Evolutionary conservation across 441 rosid species (phyloP).

Genomic region (Corymbia citriodora): DNA sequence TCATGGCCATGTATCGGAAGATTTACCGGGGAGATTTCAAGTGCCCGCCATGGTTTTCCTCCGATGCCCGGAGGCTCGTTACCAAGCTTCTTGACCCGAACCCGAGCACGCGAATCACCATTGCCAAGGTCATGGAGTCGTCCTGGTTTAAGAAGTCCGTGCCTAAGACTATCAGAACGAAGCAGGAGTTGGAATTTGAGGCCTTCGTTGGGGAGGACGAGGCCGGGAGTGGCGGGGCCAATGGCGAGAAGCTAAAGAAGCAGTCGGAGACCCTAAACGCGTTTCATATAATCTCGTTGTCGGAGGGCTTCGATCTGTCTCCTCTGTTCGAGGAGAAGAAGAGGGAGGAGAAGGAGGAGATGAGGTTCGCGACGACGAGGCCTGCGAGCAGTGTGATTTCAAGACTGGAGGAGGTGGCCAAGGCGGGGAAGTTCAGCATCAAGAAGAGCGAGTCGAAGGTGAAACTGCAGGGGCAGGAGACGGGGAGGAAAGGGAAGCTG

Average conservation of each 20-base stretch:
- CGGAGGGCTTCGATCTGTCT: slow-evolving; percentile 6
- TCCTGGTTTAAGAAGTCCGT: slow-evolving; percentile 3
- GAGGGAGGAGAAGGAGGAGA: slow-evolving; percentile 8
- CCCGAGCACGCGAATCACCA: neutral
- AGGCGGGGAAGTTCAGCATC: slow-evolving; percentile 4
- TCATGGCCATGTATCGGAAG: slow-evolving; percentile 8
- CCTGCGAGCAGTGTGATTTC: slow-evolving; percentile 12
- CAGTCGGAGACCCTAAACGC: slow-evolving; percentile 10
- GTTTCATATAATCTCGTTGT: slow-evolving; percentile 11
- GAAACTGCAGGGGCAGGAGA: neutral
- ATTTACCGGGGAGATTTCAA: slow-evolving; percentile 8
- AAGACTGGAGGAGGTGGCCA: slow-evolving; percentile 12
- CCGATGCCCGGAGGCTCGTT: slow-evolving; percentile 8
- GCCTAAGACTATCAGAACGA: neutral
- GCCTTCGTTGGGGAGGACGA: neutral
- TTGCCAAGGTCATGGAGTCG: slow-evolving; percentile 5
- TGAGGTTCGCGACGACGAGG: slow-evolving; percentile 12
- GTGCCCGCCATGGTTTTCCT: slow-evolving; percentile 7
- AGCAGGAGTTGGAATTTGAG: neutral
- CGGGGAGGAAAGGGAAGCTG: slow-evolving; percentile 12
- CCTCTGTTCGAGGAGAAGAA: slow-evolving; percentile 14
- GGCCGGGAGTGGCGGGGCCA: neutral
- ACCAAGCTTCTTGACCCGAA: slow-evolving; percentile 8
- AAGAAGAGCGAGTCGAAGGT: slow-evolving; percentile 2
- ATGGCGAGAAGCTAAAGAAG: neutral